A percentile compares a stretch with the other conserved stretches of the same genome.
These are phyloP conservation scores for Plantago elongata DNA, from an alignment of 257 asterid genomes.

Conservation along the genomic window DNA sequence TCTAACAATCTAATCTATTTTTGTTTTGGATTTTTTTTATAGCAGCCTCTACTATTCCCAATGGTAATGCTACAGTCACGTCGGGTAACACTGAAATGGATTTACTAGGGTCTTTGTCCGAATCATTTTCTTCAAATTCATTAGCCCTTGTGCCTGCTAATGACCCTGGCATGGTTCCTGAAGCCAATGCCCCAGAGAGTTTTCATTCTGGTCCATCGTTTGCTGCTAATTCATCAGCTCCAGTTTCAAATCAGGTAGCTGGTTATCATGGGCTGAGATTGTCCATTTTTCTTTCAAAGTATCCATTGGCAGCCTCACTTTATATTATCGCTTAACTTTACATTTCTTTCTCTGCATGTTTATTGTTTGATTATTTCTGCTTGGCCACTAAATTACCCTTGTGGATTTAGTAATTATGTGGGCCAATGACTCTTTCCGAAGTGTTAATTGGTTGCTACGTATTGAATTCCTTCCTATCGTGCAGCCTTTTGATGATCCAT, in stretches of 20 bases:
- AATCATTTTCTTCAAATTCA: slow-evolving; percentile 48
- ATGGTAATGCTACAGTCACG: slow-evolving; percentile 38
- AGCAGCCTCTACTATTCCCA: slow-evolving; percentile 53
- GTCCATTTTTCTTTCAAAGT: too few species aligned
- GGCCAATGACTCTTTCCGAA: too few species aligned
- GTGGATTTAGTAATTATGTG: neutral
- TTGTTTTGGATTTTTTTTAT: slow-evolving; percentile 18
- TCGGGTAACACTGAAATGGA: slow-evolving; percentile 54
- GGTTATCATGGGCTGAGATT: slow-evolving; percentile 3
- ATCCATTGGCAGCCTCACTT: too few species aligned
- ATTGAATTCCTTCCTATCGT: slow-evolving; percentile 18
- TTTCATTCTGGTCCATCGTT: slow-evolving; percentile 39
- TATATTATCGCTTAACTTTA: too few species aligned
- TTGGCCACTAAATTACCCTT: neutral
- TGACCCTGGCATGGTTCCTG: slow-evolving; percentile 34
- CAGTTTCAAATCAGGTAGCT: slow-evolving; percentile 56
- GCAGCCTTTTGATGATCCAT: slow-evolving; percentile 90
- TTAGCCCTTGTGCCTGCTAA: slow-evolving; percentile 70
- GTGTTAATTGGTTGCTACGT: too few species aligned
- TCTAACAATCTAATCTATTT: slow-evolving; percentile 14
- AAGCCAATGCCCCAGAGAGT: slow-evolving; percentile 38
- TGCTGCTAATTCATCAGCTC: slow-evolving; percentile 38
- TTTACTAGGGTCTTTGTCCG: slow-evolving; percentile 70
- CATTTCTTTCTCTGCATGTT: too few species aligned
- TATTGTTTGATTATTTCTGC: too few species aligned